These are phyloP conservation scores for Purshia tridentata DNA, from an alignment of 306 rosid genomes.

Conservation along the genomic window DNA sequence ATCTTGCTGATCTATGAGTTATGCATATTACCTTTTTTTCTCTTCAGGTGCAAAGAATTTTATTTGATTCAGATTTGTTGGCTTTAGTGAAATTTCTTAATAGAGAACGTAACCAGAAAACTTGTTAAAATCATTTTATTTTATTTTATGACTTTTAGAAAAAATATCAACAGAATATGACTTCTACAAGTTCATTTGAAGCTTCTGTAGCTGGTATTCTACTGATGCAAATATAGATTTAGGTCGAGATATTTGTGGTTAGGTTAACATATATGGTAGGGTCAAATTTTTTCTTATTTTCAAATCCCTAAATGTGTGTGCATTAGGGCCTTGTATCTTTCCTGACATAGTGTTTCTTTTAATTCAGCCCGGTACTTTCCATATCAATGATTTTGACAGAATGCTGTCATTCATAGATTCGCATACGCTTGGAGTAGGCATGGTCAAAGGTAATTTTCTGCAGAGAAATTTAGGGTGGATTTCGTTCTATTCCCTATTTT, in stretches of 20 bases:
- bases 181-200: no score
- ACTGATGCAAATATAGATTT: no score
- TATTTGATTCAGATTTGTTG: neutral
- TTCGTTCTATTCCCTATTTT: neutral
- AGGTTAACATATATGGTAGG: neutral
- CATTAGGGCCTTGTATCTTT: neutral
- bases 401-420: slow-evolving; percentile 61
- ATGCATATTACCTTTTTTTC: neutral
- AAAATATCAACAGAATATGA: no score
- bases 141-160: no score
- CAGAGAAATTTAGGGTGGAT: neutral
- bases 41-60: neutral
- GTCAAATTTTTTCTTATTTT: neutral
- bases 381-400: slow-evolving; percentile 54
- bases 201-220: no score
- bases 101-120: no score
- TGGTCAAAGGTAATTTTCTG: slow-evolving; percentile 56
- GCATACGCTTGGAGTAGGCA: slow-evolving; percentile 54
- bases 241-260: no score
- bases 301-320: neutral
- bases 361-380: slow-evolving; percentile 58
- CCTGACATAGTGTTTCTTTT: slow-evolving; percentile 23
- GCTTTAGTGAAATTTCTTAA: no score
- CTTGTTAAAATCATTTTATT: no score
- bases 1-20: slow-evolving; percentile 1